Percentiles rank a stretch among this genome's conserved stretches.
phyloP scores from a whole-genome alignment of 179 eudicot genomes.

The Silene vulgaris region DNA sequence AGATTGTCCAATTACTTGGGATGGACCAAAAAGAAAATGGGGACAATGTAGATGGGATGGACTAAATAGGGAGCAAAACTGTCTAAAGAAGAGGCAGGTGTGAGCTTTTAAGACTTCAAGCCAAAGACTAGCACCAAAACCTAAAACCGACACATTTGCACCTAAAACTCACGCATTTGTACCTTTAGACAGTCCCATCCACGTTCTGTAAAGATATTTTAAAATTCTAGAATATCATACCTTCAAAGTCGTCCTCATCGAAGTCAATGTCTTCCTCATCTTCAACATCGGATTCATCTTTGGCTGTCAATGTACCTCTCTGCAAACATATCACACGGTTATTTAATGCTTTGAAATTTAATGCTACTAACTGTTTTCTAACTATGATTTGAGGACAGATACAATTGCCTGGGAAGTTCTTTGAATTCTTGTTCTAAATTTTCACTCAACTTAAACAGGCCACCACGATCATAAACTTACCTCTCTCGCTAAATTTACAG shows the following conservation, averaged over 20 bases:
- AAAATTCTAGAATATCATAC: conserved; percentile 24
- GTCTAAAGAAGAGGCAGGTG: background rate
- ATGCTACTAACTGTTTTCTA: background rate
- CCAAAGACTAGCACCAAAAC: background rate
- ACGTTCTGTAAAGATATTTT: background rate
- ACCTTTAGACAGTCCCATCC: background rate
- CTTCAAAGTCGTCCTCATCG: conserved; percentile 76
- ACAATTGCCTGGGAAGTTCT: background rate
- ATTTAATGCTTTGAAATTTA: background rate
- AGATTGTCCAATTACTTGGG: background rate
- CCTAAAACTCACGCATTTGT: background rate
- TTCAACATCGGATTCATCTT: conserved; percentile 65
- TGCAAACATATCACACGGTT: conserved; percentile 29
- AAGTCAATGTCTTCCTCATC: conserved; percentile 79
- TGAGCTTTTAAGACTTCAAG: background rate
- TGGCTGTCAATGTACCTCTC: conserved; percentile 59
- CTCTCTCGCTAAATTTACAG: background rate
- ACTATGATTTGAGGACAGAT: background rate
- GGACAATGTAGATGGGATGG: background rate
- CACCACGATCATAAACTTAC: background rate
- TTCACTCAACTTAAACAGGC: background rate
- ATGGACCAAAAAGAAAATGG: background rate
- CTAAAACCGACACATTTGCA: background rate
- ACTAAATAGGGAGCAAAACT: background rate
- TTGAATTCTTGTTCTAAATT: background rate